phyloP scores from a whole-genome alignment of 179 eudicot species.

The Nepenthes alata region DNA sequence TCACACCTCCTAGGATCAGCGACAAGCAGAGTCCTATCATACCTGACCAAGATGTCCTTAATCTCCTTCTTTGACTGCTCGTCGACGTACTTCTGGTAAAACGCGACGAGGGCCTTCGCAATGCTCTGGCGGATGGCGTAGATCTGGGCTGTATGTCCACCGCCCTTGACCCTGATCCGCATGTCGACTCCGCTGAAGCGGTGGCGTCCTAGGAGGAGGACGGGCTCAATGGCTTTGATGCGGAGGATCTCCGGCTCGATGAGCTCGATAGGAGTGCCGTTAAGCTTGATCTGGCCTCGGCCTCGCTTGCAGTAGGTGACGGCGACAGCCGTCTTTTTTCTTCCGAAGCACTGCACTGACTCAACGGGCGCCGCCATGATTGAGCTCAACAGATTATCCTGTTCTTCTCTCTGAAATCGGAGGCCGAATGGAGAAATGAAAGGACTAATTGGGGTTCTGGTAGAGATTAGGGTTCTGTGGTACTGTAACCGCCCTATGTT shows the following conservation, averaged over 20 bases:
- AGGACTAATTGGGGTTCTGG: no score
- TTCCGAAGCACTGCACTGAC: constrained; percentile 40
- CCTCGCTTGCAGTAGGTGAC: constrained; percentile 42
- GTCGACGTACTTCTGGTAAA: constrained; percentile 18
- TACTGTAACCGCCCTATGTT: no score
- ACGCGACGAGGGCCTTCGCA: constrained; percentile 29
- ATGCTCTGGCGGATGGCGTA: constrained; percentile 39
- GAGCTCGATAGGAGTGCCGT: constrained; percentile 36
- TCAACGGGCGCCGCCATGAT: constrained; percentile 16
- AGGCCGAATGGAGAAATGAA: no score
- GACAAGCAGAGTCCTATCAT: constrained; percentile 24
- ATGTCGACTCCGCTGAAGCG: constrained; percentile 36
- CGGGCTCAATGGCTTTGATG: constrained; percentile 35
- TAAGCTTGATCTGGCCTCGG: constrained; percentile 33
- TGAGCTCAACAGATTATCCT: not conserved
- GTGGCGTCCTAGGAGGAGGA: constrained; percentile 35
- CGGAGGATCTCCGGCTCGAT: constrained; percentile 37
- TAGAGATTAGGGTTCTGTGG: no score
- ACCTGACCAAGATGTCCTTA: constrained; percentile 16
- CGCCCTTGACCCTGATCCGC: constrained; percentile 34
- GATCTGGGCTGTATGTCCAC: constrained; percentile 43
- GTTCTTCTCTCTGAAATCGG: not conserved
- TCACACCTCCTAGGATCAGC: constrained; percentile 33
- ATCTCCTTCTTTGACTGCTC: constrained; percentile 22
- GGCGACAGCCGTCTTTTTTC: constrained; percentile 40